These are phyloP conservation scores for Suhomyces prunicola DNA, from an alignment of 805 yeast genomes.

Conservation along the genomic window DNA sequence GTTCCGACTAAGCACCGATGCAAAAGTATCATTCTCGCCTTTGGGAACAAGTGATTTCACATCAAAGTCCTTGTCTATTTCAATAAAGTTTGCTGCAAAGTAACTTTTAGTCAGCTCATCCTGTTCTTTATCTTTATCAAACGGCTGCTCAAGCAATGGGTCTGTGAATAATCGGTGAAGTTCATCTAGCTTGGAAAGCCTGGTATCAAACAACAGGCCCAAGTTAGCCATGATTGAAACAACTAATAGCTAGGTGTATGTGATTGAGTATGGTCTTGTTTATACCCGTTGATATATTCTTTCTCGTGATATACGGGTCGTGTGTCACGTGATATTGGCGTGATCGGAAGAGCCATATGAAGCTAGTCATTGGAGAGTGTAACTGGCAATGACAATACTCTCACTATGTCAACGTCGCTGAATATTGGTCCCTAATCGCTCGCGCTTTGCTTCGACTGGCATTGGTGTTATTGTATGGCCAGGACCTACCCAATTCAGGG, in stretches of 20 bases:
- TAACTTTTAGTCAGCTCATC: background rate
- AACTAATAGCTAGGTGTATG: background rate
- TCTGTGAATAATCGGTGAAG: slow-evolving; percentile 15
- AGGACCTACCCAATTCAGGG: no score
- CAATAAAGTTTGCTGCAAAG: background rate
- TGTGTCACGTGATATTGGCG: background rate
- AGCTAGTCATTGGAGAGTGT: background rate
- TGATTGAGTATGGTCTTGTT: background rate
- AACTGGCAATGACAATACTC: background rate
- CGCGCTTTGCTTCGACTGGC: no score
- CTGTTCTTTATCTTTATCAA: background rate
- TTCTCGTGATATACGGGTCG: background rate
- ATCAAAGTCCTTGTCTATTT: background rate
- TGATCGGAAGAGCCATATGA: background rate
- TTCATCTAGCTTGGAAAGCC: slow-evolving; percentile 19
- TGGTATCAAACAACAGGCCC: slow-evolving; percentile 5
- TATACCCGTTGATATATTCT: background rate
- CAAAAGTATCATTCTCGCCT: background rate
- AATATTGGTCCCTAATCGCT: no score
- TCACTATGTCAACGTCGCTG: no score
- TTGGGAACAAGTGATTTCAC: background rate
- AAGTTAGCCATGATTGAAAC: background rate
- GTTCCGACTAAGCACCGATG: background rate
- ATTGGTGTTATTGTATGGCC: background rate
- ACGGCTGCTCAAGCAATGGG: slow-evolving; percentile 6